phyloP scores from a whole-genome alignment of 441 rosid species.

The Croton laevigatus region DNA sequence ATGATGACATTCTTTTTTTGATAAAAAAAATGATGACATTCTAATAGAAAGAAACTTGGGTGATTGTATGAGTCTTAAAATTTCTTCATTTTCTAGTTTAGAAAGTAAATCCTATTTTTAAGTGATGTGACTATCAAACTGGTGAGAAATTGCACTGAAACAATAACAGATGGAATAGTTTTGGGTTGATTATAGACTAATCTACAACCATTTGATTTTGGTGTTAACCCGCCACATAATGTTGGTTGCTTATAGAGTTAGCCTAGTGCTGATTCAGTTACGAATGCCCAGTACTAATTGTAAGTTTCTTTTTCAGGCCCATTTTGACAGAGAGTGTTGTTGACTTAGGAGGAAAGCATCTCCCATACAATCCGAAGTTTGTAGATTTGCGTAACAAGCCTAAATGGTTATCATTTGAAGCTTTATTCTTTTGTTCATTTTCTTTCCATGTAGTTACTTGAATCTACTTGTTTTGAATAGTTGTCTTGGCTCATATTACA shows the following conservation, averaged over 20 bases:
- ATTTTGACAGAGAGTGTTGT: slow-evolving; percentile 81
- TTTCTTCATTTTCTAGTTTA: background rate
- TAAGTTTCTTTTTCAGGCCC: slow-evolving; percentile 50
- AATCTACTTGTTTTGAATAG: background rate
- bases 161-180: background rate
- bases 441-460: background rate
- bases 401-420: slow-evolving; percentile 58
- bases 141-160: background rate
- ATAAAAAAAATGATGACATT: too few species aligned
- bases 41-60: background rate
- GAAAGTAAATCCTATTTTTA: background rate
- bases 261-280: background rate
- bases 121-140: background rate
- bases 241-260: background rate
- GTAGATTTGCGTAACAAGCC: slow-evolving; percentile 84
- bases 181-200: background rate
- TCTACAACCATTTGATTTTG: background rate
- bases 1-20: too few species aligned
- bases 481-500: background rate
- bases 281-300: slow-evolving; percentile 12
- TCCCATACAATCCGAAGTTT: slow-evolving; percentile 80
- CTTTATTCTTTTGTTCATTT: background rate
- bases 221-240: background rate
- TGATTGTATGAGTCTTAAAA: background rate
- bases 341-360: slow-evolving; percentile 89